A percentile compares a stretch with the other conserved stretches of the same genome.
phyloP scores from a whole-genome alignment of 768 basidiomycete species.

The Rhodotorula toruloides region DNA sequence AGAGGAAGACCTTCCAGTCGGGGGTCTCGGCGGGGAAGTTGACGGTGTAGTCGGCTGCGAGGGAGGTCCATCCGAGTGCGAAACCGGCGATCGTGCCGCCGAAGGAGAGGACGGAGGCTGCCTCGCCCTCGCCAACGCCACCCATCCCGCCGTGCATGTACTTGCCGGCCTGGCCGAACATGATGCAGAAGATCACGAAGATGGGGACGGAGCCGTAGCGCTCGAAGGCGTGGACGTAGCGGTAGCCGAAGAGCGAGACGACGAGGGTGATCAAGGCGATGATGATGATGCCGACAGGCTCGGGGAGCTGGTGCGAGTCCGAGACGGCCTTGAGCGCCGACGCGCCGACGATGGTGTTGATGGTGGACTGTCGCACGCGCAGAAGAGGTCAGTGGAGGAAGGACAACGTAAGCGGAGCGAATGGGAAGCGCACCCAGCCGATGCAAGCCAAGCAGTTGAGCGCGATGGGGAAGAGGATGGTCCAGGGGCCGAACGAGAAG shows the following conservation, averaged over 20 bases:
- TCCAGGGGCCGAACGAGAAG: constrained; percentile 48
- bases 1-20: constrained; percentile 48
- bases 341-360: constrained; percentile 46
- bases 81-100: constrained; percentile 48
- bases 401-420: neutral
- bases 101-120: constrained; percentile 49
- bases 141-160: constrained; percentile 24
- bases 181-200: constrained; percentile 49
- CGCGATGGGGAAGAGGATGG: constrained; percentile 45
- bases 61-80: constrained; percentile 50
- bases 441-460: constrained; percentile 39
- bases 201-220: constrained; percentile 51
- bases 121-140: constrained; percentile 45
- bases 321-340: constrained; percentile 41
- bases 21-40: constrained; percentile 49
- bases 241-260: constrained; percentile 49
- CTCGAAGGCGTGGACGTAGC: constrained; percentile 49
- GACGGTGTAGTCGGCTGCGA: constrained; percentile 52
- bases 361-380: constrained; percentile 38
- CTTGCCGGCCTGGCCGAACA: constrained; percentile 25
- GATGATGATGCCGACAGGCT: constrained; percentile 51
- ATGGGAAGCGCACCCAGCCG: constrained; percentile 9
- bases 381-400: constrained; percentile 32
- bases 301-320: constrained; percentile 44
- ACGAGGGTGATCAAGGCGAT: constrained; percentile 50